Evolutionary conservation across 129 eudicot species (phyloP).

Genomic region (Lactuca sativa): DNA sequence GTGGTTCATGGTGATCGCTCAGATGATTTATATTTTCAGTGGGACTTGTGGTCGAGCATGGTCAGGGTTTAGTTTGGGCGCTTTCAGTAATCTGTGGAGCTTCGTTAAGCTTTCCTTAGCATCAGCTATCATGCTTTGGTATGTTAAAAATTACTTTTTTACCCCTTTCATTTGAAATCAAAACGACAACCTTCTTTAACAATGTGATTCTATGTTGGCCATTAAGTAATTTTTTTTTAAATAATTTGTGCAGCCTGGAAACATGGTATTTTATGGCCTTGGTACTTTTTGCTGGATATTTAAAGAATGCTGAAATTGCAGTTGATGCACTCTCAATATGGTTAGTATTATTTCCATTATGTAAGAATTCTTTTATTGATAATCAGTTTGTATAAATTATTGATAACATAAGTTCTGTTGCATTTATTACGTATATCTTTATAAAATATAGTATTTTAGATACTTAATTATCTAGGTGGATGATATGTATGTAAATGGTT

Average conservation of each 20-base stretch:
- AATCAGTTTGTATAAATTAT: background rate
- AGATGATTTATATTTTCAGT: conserved; percentile 26
- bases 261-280: conserved; percentile 51
- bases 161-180: background rate
- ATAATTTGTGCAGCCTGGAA: conserved; percentile 32
- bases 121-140: conserved; percentile 59
- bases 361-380: no score
- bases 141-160: background rate
- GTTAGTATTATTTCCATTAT: conserved; percentile 26
- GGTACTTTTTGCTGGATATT: conserved; percentile 46
- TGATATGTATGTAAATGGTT: no score
- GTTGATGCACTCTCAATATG: conserved; percentile 54
- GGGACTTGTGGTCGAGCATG: conserved; percentile 49
- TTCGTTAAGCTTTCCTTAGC: conserved; percentile 49
- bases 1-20: conserved; percentile 54
- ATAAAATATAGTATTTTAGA: no score
- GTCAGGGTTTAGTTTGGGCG: conserved; percentile 43
- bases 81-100: conserved; percentile 43
- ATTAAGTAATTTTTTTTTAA: background rate
- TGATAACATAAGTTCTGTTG: background rate
- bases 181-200: no score
- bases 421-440: no score
- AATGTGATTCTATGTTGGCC: background rate
- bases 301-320: conserved; percentile 45
- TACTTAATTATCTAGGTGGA: no score